A percentile compares a stretch with the other conserved stretches of the same genome.
Evolutionary conservation across 2,329 filamentous ascomycete genomes (phyloP).

Genomic region (Atkinsonella hypoxylon): DNA sequence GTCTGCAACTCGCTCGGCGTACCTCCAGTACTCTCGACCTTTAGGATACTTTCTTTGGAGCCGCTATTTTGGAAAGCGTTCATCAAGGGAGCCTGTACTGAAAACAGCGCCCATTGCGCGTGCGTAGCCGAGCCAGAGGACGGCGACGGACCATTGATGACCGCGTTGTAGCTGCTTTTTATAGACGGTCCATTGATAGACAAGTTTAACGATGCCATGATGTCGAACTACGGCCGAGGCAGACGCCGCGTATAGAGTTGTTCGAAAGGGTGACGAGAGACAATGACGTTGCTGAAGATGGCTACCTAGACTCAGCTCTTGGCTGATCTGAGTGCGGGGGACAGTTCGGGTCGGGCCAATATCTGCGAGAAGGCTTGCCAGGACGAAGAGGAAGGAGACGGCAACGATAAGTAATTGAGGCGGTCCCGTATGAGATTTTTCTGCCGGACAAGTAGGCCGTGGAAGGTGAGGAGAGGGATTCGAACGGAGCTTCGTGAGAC

Average conservation of each 20-base stretch:
- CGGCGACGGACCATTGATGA: constrained; percentile 39
- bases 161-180: constrained; percentile 60
- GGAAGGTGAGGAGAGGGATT: not conserved
- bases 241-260: not conserved
- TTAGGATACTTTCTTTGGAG: constrained; percentile 85
- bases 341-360: not conserved
- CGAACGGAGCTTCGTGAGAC: constrained; percentile 1
- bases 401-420: not conserved
- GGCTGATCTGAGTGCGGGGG: not conserved
- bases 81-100: constrained; percentile 80
- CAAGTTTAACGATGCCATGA: constrained; percentile 70
- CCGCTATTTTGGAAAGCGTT: constrained; percentile 85
- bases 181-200: constrained; percentile 75
- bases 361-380: not conserved
- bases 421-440: not conserved
- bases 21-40: constrained; percentile 89
- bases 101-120: constrained; percentile 88
- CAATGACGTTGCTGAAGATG: not conserved
- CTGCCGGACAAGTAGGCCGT: too few species aligned
- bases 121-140: constrained; percentile 63
- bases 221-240: constrained; percentile 8
- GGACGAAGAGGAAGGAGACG: not conserved
- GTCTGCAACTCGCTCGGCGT: constrained; percentile 11
- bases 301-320: not conserved
- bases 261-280: not conserved